Percentiles rank a stretch among this genome's conserved stretches.
Evolutionary conservation across 495 filamentous ascomycete species (phyloP).

Genomic region (Daldinia caldariorum): DNA sequence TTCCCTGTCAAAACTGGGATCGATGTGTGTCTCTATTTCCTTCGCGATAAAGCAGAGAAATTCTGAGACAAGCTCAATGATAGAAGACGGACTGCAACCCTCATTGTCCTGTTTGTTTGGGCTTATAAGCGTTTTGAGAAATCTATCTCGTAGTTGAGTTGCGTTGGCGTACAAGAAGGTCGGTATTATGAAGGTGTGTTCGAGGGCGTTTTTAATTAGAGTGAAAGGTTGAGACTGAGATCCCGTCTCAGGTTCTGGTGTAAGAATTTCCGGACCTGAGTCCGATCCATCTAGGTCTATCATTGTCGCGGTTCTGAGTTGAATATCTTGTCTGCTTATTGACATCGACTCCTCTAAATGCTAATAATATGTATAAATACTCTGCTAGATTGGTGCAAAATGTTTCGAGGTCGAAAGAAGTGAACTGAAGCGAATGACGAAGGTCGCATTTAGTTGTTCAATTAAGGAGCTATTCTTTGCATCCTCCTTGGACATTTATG

Average conservation of each 20-base stretch:
- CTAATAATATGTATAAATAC: not conserved
- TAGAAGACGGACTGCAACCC: conserved; percentile 84
- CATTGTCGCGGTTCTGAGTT: conserved; percentile 13
- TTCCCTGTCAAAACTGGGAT: conserved; percentile 75
- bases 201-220: conserved; percentile 81
- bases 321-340: not conserved
- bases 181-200: conserved; percentile 85
- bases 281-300: conserved; percentile 41
- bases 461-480: not conserved
- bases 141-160: conserved; percentile 78
- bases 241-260: conserved; percentile 36
- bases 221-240: conserved; percentile 69
- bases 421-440: conserved; percentile 3
- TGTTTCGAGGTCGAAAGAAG: not conserved
- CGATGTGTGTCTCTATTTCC: conserved; percentile 80
- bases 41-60: conserved; percentile 78
- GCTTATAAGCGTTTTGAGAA: conserved; percentile 74
- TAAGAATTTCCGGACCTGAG: conserved; percentile 40
- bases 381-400: not conserved
- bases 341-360: not conserved
- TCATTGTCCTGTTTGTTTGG: conserved; percentile 84
- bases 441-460: not conserved
- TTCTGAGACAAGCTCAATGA: conserved; percentile 78
- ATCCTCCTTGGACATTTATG: not conserved
- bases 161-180: conserved; percentile 87